Base-by-base conservation (phyloP, 495 filamentous ascomycete species). In the Hyaloscypha hepaticicola region DNA sequence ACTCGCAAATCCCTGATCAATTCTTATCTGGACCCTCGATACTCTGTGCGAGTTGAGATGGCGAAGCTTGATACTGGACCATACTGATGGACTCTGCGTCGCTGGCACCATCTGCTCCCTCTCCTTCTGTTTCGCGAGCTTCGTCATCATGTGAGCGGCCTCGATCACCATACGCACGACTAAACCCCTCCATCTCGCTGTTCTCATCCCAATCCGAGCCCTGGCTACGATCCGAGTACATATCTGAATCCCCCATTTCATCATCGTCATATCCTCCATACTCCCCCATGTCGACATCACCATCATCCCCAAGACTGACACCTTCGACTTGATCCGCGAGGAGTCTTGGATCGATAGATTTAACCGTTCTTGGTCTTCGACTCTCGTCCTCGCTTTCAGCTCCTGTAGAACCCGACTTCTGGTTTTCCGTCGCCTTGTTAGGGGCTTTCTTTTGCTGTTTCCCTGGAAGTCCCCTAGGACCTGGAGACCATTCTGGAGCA, bases 201-300 rank as follows among this genome's bases (percentile, higher is more conserved):
- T 69, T 66, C 4, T 45, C 38, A 19, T 45, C 38, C n/a, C n/a
- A n/a, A 45, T 16, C 38, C 19, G 19, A 45, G 38, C 19, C 38
- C 4, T 9, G 19, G 19, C 11, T 16, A 16, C 38, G 38, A 19
- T 45, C 38, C 4, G 16, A n/a, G n/a, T n/a, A n/a, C n/a, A n/a
- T 45, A 25, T 61, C 69, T 19, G 64, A 60, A 25, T 45, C 50
- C n/a, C 64, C 71, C 51, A 48, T 34, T 29, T 64, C 63, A 1
- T 11, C 38, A 45, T 45, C 38, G 16, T 45, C 38, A 19, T 45
- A 45, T 45, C 16, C 38, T 45, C 38, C 38, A 45, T 45, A 14
- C 4, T 45, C 6, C 38, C 16, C 38, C 38, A 45, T 45, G 19
- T 11, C 16, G 38, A 45, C 38, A 45, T 45, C 38, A 4, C 0